These are phyloP conservation scores for Hypholoma sublateritium DNA, from an alignment of 768 basidiomycete species.

Conservation along the genomic window DNA sequence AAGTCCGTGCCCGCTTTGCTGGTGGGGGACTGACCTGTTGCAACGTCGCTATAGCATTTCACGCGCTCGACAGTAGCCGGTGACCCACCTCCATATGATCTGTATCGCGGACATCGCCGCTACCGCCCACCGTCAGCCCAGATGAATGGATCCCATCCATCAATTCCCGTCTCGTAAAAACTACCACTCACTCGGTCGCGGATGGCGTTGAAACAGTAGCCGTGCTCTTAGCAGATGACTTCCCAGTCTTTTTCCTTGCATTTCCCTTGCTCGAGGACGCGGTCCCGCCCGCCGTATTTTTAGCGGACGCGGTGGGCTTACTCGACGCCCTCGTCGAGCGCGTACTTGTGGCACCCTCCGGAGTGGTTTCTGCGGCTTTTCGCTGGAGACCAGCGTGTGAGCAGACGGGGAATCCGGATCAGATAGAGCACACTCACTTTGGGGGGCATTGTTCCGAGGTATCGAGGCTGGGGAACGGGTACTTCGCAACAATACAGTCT, in stretches of 20 bases:
- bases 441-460: conserved; percentile 30
- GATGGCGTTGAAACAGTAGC: conserved; percentile 7
- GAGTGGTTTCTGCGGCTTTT: conserved; percentile 48
- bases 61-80: background rate
- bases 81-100: conserved; percentile 16
- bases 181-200: conserved; percentile 3
- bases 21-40: conserved; percentile 21
- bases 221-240: conserved; percentile 4
- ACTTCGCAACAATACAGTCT: background rate
- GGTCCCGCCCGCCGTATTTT: conserved; percentile 11
- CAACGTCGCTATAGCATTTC: background rate
- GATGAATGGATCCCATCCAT: background rate
- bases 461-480: background rate
- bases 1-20: conserved; percentile 26
- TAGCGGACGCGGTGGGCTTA: conserved; percentile 13
- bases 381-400: conserved; percentile 38
- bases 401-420: background rate
- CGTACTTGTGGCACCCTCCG: conserved; percentile 31
- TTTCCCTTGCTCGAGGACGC: background rate
- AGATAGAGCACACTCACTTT: conserved; percentile 26
- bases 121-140: background rate
- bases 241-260: background rate
- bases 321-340: conserved; percentile 26
- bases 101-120: conserved; percentile 10
- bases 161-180: background rate